Conservation (phyloP, 176 grass and related monocot genomes). For the Phoenix roebelenii region DNA sequence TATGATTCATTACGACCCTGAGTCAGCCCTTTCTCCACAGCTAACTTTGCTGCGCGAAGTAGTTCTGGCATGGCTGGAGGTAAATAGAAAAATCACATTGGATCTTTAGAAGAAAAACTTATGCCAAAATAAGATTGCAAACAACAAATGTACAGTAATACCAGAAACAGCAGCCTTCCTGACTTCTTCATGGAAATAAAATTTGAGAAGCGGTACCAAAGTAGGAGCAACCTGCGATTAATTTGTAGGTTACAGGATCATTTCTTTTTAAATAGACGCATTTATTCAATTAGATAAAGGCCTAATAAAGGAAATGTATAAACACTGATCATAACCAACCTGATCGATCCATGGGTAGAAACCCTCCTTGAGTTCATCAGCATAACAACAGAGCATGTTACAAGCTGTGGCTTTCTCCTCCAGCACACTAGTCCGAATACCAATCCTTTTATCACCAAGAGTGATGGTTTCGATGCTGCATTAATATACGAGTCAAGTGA, state of each 20-base stretch:
- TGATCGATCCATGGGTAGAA: constrained; percentile 99
- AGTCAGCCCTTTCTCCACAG: constrained; percentile 82
- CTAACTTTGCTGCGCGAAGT: constrained; percentile 77
- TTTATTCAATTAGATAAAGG: constrained; percentile 4
- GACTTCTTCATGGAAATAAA: constrained; percentile 99
- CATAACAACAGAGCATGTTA: constrained; percentile 99
- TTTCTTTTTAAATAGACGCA: neutral
- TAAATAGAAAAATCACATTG: constrained; percentile 19
- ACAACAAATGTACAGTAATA: constrained; percentile 25
- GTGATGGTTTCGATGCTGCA: constrained; percentile 93
- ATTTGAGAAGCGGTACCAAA: constrained; percentile 90
- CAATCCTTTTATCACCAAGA: constrained; percentile 94
- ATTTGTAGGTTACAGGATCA: constrained; percentile 16
- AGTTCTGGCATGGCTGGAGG: constrained; percentile 89
- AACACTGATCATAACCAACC: constrained; percentile 30
- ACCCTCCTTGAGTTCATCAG: constrained; percentile 97
- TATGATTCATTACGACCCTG: constrained; percentile 89
- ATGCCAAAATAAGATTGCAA: neutral
- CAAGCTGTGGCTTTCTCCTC: constrained; percentile 99
- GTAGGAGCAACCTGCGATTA: constrained; percentile 79
- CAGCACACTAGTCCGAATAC: constrained; percentile 87
- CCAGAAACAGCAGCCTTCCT: constrained; percentile 95
- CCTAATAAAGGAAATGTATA: neutral
- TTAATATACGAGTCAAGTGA: neutral
- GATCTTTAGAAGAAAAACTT: neutral